Evolutionary conservation across 371 early-diverging fungal species (phyloP).

Genomic region (Actinomortierella ambigua): DNA sequence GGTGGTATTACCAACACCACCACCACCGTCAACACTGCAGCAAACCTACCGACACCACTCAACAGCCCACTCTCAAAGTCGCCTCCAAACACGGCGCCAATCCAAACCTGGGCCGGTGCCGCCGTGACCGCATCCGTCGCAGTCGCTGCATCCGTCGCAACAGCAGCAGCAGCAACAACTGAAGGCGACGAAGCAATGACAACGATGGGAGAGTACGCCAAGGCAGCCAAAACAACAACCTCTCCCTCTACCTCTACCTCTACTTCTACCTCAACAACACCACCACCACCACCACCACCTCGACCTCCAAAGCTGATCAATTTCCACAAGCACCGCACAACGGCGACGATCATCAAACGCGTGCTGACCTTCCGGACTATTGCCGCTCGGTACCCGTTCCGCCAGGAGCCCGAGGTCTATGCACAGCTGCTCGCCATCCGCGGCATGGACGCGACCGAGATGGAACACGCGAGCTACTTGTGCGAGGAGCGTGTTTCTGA

Average conservation of each 20-base stretch:
- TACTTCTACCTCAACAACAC: no score
- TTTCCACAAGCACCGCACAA: constrained; percentile 66
- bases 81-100: not conserved
- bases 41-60: constrained; percentile 30
- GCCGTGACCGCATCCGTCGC: not conserved
- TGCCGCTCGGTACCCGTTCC: constrained; percentile 62
- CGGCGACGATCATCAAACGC: constrained; percentile 66
- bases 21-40: constrained; percentile 20
- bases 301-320: constrained; percentile 51
- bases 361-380: constrained; percentile 63
- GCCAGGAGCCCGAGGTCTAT: constrained; percentile 50
- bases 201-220: no score
- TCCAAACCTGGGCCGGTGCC: not conserved
- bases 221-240: not conserved
- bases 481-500: constrained; percentile 25
- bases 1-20: not conserved
- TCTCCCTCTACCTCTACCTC: not conserved
- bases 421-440: constrained; percentile 18
- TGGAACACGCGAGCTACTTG: constrained; percentile 29
- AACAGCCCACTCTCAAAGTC: constrained; percentile 3
- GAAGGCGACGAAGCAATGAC: no score
- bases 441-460: constrained; percentile 14
- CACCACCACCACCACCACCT: not conserved
- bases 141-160: not conserved
- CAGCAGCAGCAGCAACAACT: constrained; percentile 37